Base-by-base conservation (phyloP, 495 filamentous ascomycete genomes). In the Hyaloscypha bicolor region DNA sequence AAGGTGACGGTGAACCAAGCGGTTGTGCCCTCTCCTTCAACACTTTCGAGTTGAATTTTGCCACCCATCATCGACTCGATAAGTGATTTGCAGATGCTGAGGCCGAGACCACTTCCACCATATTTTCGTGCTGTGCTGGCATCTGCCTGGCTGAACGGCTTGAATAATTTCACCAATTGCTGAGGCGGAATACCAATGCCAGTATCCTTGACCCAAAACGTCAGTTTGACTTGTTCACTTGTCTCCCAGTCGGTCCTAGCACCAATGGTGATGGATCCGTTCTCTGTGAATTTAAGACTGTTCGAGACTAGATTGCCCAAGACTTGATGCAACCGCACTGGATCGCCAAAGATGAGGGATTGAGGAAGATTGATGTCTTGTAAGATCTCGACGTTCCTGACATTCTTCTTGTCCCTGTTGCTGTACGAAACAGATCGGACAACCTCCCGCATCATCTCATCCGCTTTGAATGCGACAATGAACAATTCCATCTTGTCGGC, bases 401-500 rank as follows among this genome's bases (percentile, higher is more conserved):
- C 80, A 58, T 80, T 81, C 3, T 87, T 88, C 75, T 89, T 87
- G 69, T 96, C 92, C 51, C 87, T 79, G 72, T 96, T 93, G 42
- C 92, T 94, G 75, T 92, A 96, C 16, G 91, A 89, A 16, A 92
- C 84, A 2, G 93, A 93, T 45, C 93, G 87, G 21, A 96, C 90
- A 2, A 96, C 93, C 73, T 96, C 93, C 8, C 86, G 86, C 63
- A 96, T 92, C 66, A 94, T 96, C 76, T 93, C 92, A 69, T 88
- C 90, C 0, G 95, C 83, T 64, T 91, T 94, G 69, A 96, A 85
- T 2, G 92, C 91, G 59, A 94, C 93, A 12, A 90, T 90, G 63
- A 91, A 94, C 9, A 96, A 88, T 76, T 93, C 92, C 91, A 97
- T 95, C 80, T 96, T 97, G 72, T 94, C 93, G 19, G 93, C 93